phyloP scores from a whole-genome alignment of 768 basidiomycete species.

The Podaxis pistillaris region DNA sequence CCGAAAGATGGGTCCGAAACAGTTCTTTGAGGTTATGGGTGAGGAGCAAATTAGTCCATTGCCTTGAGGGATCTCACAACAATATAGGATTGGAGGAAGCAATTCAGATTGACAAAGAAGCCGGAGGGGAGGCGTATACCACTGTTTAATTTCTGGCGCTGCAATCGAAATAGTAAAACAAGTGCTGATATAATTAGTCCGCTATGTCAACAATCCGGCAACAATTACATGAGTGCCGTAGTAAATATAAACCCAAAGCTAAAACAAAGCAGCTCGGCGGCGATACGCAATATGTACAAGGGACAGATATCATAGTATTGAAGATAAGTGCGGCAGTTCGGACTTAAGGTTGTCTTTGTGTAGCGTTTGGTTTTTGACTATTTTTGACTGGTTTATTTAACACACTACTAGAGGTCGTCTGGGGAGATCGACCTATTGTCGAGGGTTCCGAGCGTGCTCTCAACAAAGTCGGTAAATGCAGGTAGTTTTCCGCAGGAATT shows the following conservation, averaged over 20 bases:
- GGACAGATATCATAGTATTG: too few relatives aligned
- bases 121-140: slow-evolving; percentile 12
- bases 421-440: background rate
- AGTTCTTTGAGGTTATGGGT: slow-evolving; percentile 53
- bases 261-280: too few relatives aligned
- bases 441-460: background rate
- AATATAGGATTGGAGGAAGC: slow-evolving; percentile 24
- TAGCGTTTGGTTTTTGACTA: too few relatives aligned
- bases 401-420: background rate
- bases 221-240: too few relatives aligned
- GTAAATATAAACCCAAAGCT: too few relatives aligned
- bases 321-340: too few relatives aligned
- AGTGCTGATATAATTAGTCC: background rate
- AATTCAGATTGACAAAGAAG: slow-evolving; percentile 21
- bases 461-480: background rate
- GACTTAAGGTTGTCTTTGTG: too few relatives aligned
- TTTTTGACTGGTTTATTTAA: background rate
- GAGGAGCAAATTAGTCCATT: slow-evolving; percentile 7
- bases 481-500: background rate
- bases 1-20: slow-evolving; percentile 46
- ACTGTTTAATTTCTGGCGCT: background rate
- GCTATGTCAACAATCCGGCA: background rate
- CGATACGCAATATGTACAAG: too few relatives aligned
- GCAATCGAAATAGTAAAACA: background rate
- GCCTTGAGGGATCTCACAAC: background rate